Conservation (phyloP, 1,139 yeast genomes). For the Hansenula lynferdii region DNA sequence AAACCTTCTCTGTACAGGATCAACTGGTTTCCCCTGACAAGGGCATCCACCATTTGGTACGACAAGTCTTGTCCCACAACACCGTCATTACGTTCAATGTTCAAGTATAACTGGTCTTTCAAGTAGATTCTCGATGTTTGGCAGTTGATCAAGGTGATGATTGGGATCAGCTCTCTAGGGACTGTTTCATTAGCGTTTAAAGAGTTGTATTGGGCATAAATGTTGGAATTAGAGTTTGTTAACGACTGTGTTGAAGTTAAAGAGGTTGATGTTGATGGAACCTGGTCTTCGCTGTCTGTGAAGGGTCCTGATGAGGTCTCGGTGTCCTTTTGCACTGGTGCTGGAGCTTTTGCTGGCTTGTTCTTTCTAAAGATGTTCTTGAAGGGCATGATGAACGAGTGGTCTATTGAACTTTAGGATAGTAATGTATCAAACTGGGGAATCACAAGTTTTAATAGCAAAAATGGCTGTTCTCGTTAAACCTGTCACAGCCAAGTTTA, state of each 20-base stretch:
- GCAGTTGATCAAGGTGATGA: constrained; percentile 45
- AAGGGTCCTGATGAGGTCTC: not conserved
- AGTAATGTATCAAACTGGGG: no score
- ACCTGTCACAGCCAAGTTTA: no score
- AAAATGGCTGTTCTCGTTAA: no score
- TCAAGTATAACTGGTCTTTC: constrained; percentile 8
- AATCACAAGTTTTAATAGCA: no score
- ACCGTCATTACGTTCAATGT: constrained; percentile 9
- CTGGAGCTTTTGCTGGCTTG: no score
- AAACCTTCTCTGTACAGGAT: constrained; percentile 2
- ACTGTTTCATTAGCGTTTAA: constrained; percentile 2
- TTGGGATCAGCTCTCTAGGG: constrained; percentile 42
- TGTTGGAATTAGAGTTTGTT: constrained; percentile 4
- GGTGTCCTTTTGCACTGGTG: no score
- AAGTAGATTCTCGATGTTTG: constrained; percentile 45
- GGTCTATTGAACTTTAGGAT: no score
- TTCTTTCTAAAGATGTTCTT: no score
- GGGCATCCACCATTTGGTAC: constrained; percentile 9
- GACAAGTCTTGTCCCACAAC: constrained; percentile 8
- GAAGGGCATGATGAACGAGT: no score
- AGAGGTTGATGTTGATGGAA: constrained; percentile 3
- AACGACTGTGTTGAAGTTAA: constrained; percentile 1
- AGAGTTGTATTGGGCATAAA: constrained; percentile 8
- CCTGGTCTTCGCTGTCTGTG: not conserved
- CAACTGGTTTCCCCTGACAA: constrained; percentile 12